Base-by-base conservation (phyloP, 805 yeast species). In the Saccharomyces eubayanus region DNA sequence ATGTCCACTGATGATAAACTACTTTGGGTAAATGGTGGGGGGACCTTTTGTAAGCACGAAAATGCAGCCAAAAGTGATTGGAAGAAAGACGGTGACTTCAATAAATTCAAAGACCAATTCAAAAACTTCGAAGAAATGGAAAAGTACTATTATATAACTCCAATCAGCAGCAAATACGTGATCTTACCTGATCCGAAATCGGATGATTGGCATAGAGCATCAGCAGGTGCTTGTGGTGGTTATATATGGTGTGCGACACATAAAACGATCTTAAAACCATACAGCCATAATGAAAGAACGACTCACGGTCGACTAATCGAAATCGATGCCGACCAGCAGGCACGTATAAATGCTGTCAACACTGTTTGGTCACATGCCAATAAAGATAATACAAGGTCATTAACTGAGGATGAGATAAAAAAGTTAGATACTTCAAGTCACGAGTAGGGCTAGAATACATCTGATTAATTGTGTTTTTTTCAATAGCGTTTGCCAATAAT, bases 11-110 rank as follows among this genome's bases (percentile, higher is more conserved):
- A 54, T 10, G 48, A 51, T 2, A 36, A 48, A 6, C 49, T 61
- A 51, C 31, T 59, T 16, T 61, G 64, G 64, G 24, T 57, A 8
- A 61, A 61, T 51, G 61, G 62, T 29, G 64, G 64, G n/a, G 51
- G 59, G 11, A 51, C 52, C n/a, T 46, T 55, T 30, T 61, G 64
- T 51, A 59, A 59, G 47, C 51, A 50, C 31, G 46, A 53, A 6
- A 52, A 21, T 21, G 45, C 31, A 9, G 55, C 58, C 12, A 51
- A 56, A 29, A 47, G 43, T 3, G 64, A 58, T 48, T 59, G 60
- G 60, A 51, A 55, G 1, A 47, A 50, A 28, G 50, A 53, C 2
- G 43, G 43, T 21, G 41, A 43, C 2, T 47, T 51, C 8, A 55
- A 51, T 43, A 30, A 47, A 5, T 50, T 52, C 27, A 52, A 24